These are phyloP conservation scores for Calocera cornea DNA, from an alignment of 768 basidiomycete species.

Conservation along the genomic window DNA sequence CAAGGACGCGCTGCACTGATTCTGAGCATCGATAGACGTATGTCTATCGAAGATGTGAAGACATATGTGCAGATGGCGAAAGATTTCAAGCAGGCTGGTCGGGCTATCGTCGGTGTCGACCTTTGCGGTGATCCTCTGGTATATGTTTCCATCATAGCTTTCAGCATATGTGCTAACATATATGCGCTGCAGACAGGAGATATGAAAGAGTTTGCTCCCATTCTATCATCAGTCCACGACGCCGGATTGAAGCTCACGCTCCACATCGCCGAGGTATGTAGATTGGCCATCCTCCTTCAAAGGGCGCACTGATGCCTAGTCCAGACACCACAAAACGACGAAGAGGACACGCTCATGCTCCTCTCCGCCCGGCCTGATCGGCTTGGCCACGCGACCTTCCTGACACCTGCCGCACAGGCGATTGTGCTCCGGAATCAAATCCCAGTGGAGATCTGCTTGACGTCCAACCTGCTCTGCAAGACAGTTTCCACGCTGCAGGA, in stretches of 20 bases:
- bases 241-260: constrained; percentile 61
- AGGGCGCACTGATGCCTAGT: neutral
- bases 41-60: constrained; percentile 36
- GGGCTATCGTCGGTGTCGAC: constrained; percentile 63
- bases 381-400: constrained; percentile 70
- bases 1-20: constrained; percentile 43
- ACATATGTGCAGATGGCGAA: constrained; percentile 50
- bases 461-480: constrained; percentile 68
- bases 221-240: constrained; percentile 41
- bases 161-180: neutral
- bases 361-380: constrained; percentile 52
- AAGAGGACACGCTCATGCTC: constrained; percentile 45
- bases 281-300: constrained; percentile 4
- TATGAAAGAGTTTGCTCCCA: constrained; percentile 36
- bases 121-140: constrained; percentile 61
- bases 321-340: constrained; percentile 36
- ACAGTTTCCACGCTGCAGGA: constrained; percentile 49
- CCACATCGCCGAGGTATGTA: constrained; percentile 63
- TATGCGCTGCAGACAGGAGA: constrained; percentile 35
- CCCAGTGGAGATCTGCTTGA: constrained; percentile 69
- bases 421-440: constrained; percentile 43
- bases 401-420: constrained; percentile 44
- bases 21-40: constrained; percentile 62
- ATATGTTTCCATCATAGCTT: constrained; percentile 7
- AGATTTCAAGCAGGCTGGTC: constrained; percentile 39